These are phyloP conservation scores for Croton laevigatus DNA, from an alignment of 441 rosid species.

Conservation along the genomic window DNA sequence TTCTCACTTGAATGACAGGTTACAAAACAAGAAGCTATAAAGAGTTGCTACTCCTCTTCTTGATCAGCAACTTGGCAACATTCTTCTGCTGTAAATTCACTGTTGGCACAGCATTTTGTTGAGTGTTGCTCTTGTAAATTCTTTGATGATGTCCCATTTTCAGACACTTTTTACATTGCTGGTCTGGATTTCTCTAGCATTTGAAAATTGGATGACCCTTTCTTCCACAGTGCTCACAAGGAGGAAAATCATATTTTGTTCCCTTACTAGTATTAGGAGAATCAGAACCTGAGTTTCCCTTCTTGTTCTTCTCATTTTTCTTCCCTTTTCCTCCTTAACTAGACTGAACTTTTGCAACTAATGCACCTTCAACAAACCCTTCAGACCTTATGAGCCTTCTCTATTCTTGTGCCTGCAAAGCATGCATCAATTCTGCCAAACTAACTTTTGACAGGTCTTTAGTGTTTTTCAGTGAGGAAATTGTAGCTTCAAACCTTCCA, in stretches of 20 bases:
- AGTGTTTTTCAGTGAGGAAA: not conserved
- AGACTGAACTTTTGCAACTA: too few species aligned
- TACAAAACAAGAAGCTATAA: not conserved
- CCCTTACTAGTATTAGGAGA: too few species aligned
- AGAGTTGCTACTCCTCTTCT: conserved; percentile 2
- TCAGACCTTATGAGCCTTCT: not conserved
- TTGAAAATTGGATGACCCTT: not conserved
- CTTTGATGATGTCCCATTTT: not conserved
- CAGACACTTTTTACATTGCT: not conserved
- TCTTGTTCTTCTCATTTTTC: too few species aligned
- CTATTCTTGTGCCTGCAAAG: not conserved
- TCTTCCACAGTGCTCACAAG: too few species aligned
- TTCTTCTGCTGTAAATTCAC: not conserved
- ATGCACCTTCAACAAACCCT: not conserved
- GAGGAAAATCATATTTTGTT: too few species aligned
- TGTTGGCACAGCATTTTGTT: too few species aligned
- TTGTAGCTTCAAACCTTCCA: too few species aligned
- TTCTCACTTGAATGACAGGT: not conserved
- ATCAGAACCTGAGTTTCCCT: too few species aligned
- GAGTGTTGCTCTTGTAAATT: not conserved
- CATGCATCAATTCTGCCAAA: not conserved
- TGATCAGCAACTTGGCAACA: conserved; percentile 3
- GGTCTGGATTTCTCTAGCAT: not conserved
- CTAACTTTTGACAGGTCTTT: not conserved
- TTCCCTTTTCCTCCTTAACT: too few species aligned